phyloP scores from a whole-genome alignment of 2,329 filamentous ascomycete genomes.

The Endocalyx cinctus region DNA sequence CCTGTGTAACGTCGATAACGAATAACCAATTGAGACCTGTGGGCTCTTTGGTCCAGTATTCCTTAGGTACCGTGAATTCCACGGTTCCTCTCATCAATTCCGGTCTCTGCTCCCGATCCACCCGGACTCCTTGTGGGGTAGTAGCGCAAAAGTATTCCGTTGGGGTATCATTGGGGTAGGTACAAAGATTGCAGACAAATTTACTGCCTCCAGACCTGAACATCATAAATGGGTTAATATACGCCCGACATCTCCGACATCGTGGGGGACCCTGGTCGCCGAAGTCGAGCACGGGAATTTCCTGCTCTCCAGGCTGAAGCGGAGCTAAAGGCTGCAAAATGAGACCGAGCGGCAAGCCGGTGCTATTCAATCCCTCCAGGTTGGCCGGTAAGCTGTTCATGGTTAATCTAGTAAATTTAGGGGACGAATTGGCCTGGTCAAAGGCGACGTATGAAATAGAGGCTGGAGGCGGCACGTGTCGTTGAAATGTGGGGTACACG shows the following conservation, averaged over 20 bases:
- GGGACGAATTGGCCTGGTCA: slow-evolving; percentile 94
- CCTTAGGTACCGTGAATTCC: slow-evolving; percentile 94
- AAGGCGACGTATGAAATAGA: slow-evolving; percentile 86
- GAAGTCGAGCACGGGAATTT: slow-evolving; percentile 92
- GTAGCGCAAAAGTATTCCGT: slow-evolving; percentile 91
- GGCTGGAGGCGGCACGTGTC: slow-evolving; percentile 84
- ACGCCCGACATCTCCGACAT: slow-evolving; percentile 87
- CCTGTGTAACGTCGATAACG: slow-evolving; percentile 87
- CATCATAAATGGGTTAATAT: slow-evolving; percentile 99
- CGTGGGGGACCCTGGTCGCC: slow-evolving; percentile 85
- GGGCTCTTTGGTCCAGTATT: slow-evolving; percentile 96
- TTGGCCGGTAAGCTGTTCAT: slow-evolving; percentile 89
- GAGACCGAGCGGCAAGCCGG: slow-evolving; percentile 80
- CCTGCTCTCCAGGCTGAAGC: slow-evolving; percentile 76
- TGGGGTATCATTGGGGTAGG: slow-evolving; percentile 90
- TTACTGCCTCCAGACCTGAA: slow-evolving; percentile 93
- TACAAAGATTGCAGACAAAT: slow-evolving; percentile 97
- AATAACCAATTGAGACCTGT: slow-evolving; percentile 86
- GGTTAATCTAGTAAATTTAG: slow-evolving; percentile 86
- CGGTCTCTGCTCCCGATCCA: slow-evolving; percentile 83
- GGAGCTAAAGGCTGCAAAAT: slow-evolving; percentile 83
- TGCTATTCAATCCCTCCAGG: slow-evolving; percentile 72
- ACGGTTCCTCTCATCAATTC: slow-evolving; percentile 90
- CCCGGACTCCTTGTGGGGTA: slow-evolving; percentile 77
- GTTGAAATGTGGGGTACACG: slow-evolving; percentile 93